Conservation (phyloP, 495 filamentous ascomycete species). For the Hapsidospora chrysogenum region DNA sequence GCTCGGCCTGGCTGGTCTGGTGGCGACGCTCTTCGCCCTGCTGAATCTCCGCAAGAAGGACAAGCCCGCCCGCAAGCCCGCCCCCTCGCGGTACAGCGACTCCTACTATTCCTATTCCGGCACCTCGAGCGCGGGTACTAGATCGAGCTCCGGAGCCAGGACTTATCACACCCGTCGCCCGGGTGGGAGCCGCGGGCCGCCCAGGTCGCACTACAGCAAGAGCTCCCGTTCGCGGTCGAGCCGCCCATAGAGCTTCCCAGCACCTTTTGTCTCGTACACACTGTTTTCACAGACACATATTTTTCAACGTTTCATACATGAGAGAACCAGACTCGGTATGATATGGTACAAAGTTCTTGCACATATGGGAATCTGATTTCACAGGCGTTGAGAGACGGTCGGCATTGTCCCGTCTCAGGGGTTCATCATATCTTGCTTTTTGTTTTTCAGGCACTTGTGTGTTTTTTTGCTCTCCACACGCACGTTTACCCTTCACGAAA, state of each 20-base stretch:
- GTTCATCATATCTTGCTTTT: background rate
- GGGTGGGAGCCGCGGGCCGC: background rate
- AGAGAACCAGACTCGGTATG: too few relatives aligned
- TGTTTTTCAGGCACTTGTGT: background rate
- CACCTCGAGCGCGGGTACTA: constrained; percentile 11
- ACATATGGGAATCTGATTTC: too few relatives aligned
- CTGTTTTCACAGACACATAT: too few relatives aligned
- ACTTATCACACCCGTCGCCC: background rate
- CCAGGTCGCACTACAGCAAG: background rate
- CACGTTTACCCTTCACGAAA: too few relatives aligned
- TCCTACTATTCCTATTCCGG: constrained; percentile 30
- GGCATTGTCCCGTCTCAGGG: too few relatives aligned
- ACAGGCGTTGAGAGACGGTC: too few relatives aligned
- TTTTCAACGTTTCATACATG: too few relatives aligned
- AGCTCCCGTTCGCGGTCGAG: background rate
- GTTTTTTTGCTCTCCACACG: background rate
- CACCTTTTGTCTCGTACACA: too few relatives aligned
- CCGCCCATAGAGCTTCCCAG: background rate
- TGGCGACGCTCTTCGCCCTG: constrained; percentile 50
- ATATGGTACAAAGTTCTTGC: too few relatives aligned
- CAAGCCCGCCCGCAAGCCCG: constrained; percentile 23
- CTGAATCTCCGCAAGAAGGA: constrained; percentile 59
- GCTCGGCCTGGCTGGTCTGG: constrained; percentile 41
- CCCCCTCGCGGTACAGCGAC: constrained; percentile 30
- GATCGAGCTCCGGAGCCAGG: background rate